Evolutionary conservation across 164 flowering plant species (phyloP).

Genomic region (Cinnamomum chago): DNA sequence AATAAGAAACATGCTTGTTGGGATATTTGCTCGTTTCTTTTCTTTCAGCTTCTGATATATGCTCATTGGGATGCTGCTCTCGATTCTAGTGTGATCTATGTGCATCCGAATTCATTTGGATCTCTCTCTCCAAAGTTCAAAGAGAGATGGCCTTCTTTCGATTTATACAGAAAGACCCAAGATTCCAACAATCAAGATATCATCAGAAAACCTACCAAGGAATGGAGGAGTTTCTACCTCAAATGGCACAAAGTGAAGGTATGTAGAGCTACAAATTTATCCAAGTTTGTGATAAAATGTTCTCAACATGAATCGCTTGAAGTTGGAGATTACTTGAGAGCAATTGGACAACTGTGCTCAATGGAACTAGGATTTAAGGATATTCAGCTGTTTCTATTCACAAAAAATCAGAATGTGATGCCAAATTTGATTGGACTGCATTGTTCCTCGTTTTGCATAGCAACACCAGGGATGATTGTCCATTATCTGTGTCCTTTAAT

Average conservation of each 20-base stretch:
- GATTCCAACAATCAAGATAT: not conserved
- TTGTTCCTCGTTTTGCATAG: constrained; percentile 52
- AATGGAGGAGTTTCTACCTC: constrained; percentile 62
- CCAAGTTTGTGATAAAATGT: constrained; percentile 39
- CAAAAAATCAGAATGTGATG: constrained; percentile 46
- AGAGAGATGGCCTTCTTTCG: constrained; percentile 59
- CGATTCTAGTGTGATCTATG: constrained; percentile 67
- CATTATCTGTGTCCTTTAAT: not conserved
- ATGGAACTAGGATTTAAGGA: constrained; percentile 57
- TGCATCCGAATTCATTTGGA: constrained; percentile 63
- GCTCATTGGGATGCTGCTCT: constrained; percentile 65
- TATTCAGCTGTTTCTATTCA: constrained; percentile 56
- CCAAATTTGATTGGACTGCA: constrained; percentile 71
- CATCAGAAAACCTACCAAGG: constrained; percentile 8
- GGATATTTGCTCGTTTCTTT: no score
- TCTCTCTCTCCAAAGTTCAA: constrained; percentile 24
- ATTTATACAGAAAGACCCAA: constrained; percentile 3
- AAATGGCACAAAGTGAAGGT: constrained; percentile 56
- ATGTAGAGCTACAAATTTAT: constrained; percentile 28
- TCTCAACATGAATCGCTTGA: constrained; percentile 46
- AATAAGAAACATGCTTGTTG: no score
- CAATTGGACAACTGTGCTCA: constrained; percentile 31
- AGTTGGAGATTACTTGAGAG: constrained; percentile 47
- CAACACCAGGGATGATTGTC: constrained; percentile 33
- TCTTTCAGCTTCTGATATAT: constrained; percentile 46